Conservation (phyloP, 2,329 filamentous ascomycete species). For the Phialophora expanda region DNA sequence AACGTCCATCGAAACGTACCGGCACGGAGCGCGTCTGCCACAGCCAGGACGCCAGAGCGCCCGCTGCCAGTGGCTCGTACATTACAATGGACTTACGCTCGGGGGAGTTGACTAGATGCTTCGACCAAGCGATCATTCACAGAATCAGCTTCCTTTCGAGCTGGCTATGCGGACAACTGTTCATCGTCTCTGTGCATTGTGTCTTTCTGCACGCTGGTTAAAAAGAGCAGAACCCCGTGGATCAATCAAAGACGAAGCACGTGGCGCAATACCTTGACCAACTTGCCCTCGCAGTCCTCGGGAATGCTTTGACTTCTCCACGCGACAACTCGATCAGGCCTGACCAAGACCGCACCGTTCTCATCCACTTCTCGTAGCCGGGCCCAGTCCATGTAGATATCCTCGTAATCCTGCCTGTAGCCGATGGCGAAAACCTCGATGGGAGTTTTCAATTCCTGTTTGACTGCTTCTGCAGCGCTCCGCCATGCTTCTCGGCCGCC, state of each 20-base stretch:
- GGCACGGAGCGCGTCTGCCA: not conserved
- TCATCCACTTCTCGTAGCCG: slow-evolving; percentile 60
- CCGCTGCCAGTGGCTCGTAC: not conserved
- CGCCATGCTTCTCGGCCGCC: slow-evolving; percentile 59
- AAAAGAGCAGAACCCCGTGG: not conserved
- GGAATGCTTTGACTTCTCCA: slow-evolving; percentile 50
- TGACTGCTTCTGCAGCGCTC: slow-evolving; percentile 51
- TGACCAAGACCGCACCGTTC: slow-evolving; percentile 61
- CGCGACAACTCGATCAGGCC: slow-evolving; percentile 64
- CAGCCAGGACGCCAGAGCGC: no score
- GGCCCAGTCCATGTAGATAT: slow-evolving; percentile 66
- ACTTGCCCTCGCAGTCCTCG: not conserved
- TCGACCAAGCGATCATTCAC: not conserved
- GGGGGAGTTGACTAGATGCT: not conserved
- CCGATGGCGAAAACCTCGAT: slow-evolving; percentile 61
- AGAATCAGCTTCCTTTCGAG: not conserved
- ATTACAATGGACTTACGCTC: not conserved
- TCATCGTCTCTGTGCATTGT: not conserved
- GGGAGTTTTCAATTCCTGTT: slow-evolving; percentile 50
- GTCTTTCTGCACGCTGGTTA: not conserved
- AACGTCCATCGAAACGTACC: not conserved
- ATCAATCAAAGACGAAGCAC: not conserved
- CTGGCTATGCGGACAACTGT: not conserved
- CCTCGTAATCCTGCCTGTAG: slow-evolving; percentile 63
- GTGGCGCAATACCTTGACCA: not conserved